These are phyloP conservation scores for Annulohypoxylon maeteangense DNA, from an alignment of 495 filamentous ascomycete species.

Conservation along the genomic window DNA sequence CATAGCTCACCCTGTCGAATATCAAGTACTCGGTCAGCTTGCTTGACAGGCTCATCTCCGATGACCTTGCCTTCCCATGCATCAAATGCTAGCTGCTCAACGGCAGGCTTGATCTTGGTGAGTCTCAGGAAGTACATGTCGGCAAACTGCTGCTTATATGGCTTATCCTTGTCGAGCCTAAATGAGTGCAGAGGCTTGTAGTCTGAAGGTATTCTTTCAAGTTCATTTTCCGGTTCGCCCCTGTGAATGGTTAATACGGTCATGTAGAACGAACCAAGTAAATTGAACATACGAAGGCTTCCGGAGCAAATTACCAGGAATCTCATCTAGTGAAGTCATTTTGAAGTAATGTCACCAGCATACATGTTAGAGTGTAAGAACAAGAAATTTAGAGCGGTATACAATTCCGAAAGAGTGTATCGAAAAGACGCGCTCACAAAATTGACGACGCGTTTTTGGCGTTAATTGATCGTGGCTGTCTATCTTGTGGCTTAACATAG, in stretches of 20 bases:
- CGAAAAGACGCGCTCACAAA: constrained; percentile 41
- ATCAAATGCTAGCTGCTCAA: constrained; percentile 76
- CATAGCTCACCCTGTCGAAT: constrained; percentile 95
- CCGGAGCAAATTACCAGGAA: constrained; percentile 51
- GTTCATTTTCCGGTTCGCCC: constrained; percentile 48
- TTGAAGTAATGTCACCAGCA: constrained; percentile 4
- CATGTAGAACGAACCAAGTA: neutral
- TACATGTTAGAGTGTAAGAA: neutral
- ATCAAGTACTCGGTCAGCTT: constrained; percentile 88
- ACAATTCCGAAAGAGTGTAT: neutral
- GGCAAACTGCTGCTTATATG: constrained; percentile 94
- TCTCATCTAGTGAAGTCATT: constrained; percentile 44
- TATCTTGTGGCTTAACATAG: constrained; percentile 8
- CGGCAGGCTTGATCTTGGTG: constrained; percentile 83
- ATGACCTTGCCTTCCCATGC: constrained; percentile 85
- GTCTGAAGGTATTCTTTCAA: constrained; percentile 63
- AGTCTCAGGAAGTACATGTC: constrained; percentile 97
- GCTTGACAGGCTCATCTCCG: constrained; percentile 76
- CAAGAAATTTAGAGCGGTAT: neutral
- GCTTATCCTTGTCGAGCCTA: constrained; percentile 72
- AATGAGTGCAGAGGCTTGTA: constrained; percentile 84
- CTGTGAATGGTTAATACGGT: constrained; percentile 47
- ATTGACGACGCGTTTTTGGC: constrained; percentile 46
- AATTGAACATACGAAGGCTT: constrained; percentile 50
- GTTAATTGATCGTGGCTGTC: constrained; percentile 47